Evolutionary conservation across 1,284 basidiomycete genomes (phyloP), one percentile per base, ranked within the genome.

Genomic region (Vanrija humicola): DNA sequence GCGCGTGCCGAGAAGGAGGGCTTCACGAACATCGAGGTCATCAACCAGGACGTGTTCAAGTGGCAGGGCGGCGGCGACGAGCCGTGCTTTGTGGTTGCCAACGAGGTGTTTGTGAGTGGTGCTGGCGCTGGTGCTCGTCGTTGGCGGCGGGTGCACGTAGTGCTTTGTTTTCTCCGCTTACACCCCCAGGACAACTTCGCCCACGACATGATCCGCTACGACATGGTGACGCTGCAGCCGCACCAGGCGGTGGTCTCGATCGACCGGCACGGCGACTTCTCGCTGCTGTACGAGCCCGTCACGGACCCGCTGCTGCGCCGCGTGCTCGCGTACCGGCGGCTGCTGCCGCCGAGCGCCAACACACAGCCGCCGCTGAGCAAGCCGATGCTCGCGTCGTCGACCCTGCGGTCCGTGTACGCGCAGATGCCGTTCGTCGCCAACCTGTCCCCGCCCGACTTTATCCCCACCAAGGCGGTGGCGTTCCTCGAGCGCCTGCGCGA

Each of bases 171-270:
- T n/a, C n/a, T n/a, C n/a, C n/a, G n/a, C 46, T 29, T 23, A 25
- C 44, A 25, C 21, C 28, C 16, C n/a, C 65, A 91, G 88, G 96
- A 99, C 76, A 99, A 99, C 74, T 91, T 99, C 61, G 86, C 94
- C 3, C 96, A 98, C 73, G 96, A 99, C 70, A 83, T 97, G 65
- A 82, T 99, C 44, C 87, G 95, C 29, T 98, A 96, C 69, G 86
- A 92, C 65, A 79, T 89, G 38, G 78, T 81, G 55, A 90, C 85
- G 3, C 80, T 89, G 52, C 79, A 86, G 64, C 91, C 95, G 0
- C 85, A 89, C 54, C 93, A 98, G 75, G 89, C 86, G 14, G 68
- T 91, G 19, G 86, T 98, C 14, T 83, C 86, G 10, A 83, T 97
- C 59, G 88, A 95, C 76, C 79, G 81, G 6, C 78, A 83, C 2